These are phyloP conservation scores for Trichoderma oligosporum DNA, from an alignment of 2,329 filamentous ascomycete genomes.

Conservation along the genomic window DNA sequence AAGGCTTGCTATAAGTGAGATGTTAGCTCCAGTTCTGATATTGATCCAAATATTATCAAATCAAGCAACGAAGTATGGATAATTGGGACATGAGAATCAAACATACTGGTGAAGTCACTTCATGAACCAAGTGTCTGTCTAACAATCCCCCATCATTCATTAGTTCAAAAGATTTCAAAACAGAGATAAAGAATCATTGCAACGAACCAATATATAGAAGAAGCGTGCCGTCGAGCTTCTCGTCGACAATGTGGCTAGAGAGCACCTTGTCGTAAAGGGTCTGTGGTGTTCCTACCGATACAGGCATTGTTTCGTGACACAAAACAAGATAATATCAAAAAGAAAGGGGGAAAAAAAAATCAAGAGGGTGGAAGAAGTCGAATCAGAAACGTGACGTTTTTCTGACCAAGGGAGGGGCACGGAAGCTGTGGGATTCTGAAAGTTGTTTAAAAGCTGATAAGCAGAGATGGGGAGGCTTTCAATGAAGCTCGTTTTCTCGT, in stretches of 20 bases:
- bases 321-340: no score
- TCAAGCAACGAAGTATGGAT: background rate
- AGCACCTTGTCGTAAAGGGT: slow-evolving; percentile 99
- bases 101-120: slow-evolving; percentile 91
- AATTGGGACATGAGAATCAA: background rate
- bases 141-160: slow-evolving; percentile 18
- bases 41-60: background rate
- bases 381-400: slow-evolving; percentile 8
- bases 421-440: slow-evolving; percentile 4
- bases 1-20: slow-evolving; percentile 73
- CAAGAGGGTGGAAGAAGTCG: background rate
- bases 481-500: background rate
- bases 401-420: slow-evolving; percentile 10
- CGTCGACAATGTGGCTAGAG: slow-evolving; percentile 87
- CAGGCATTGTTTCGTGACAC: slow-evolving; percentile 60
- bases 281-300: slow-evolving; percentile 65
- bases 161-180: background rate
- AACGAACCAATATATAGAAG: slow-evolving; percentile 84
- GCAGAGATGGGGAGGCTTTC: slow-evolving; percentile 9
- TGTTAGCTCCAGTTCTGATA: background rate
- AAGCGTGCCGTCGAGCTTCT: slow-evolving; percentile 89
- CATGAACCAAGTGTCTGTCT: slow-evolving; percentile 95
- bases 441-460: background rate
- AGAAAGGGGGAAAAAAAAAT: slow-evolving; percentile 6
- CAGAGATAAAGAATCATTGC: background rate